Evolutionary conservation across 495 filamentous ascomycete genomes (phyloP), one percentile per base, ranked within the genome.

Genomic region (Talaromyces trachyspermus): DNA sequence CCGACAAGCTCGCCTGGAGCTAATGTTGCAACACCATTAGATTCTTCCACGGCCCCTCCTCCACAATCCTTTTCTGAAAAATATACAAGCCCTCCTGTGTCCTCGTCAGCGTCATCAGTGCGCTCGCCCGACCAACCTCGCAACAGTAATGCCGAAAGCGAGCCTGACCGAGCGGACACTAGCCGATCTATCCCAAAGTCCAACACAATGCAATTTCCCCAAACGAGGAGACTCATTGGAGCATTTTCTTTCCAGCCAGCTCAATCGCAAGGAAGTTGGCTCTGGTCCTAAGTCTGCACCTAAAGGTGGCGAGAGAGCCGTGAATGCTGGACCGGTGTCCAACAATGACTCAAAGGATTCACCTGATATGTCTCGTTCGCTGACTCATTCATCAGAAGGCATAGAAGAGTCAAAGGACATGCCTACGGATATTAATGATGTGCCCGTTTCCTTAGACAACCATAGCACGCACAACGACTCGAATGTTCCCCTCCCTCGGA

Each of bases 171-270:
- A 17, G 27, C 22, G 4, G 46, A 49, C n/a, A 11, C 66, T 1
- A 33, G 56, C 6, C 56, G 60, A 23, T 60, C 66, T 5, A 58
- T 66, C n/a, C 35, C 57, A 11, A 59, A 57, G 3, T 49, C 53
- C 20, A 44, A 15, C 25, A 41, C 43, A 11, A 44, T 68, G 43
- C 59, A 64, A 17, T 54, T 62, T 39, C 59, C 65, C 43, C 79
- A 71, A 75, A 46, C 74, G 80, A 14, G 78, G 75, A 1, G 80
- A 84, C 54, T 83, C 78, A 4, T 60, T 83, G 17, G 44, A 46
- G 30, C 44, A 46, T 22, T 46, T 35, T 24, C 29, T 46, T 24
- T 37, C 44, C 10, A 46, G 44, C 12, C 56, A 62, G 26, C 52
- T 63, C 14, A 51, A 62, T 8, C 52, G 66, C 19, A 71, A 69